Base-by-base conservation (phyloP, 164 flowering plant species). In the Piper betle region DNA sequence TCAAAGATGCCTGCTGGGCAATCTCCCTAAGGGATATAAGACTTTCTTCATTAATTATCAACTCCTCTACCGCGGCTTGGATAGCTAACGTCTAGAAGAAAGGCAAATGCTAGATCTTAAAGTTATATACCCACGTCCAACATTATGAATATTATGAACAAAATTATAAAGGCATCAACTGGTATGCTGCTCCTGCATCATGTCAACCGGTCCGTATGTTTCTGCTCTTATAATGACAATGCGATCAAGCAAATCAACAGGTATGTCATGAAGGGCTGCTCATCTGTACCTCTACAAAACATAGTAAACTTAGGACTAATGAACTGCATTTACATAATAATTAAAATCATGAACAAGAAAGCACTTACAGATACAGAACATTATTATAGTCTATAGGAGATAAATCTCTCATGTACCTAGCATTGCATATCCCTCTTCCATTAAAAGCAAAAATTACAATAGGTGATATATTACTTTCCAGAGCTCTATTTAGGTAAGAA, bases 381-480 rank as follows among this genome's bases (percentile, higher is more conserved):
- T 25, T 9, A 37, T 15, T 4, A 20, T 6, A 37, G 4, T 37
- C 3, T 13, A 39, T 59, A 63, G 40, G 55, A 37, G 37, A 18
- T 17, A 13, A 61, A 15, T n/a, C 13, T 12, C 33, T 6, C 72
- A 25, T 25, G 19, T 81, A 91, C 95, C 98, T 81, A 37, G 88
- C 91, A 68, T 77, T 88, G 68, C 99, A 88, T 63, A 90, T 81
- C 62, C 99, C 97, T 69, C 99, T 25, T 25, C 2, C 83, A 70
- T 93, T 93, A 57, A 96, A 90, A 20, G 97, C 96, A 79, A 93
- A 85, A 52, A 93, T 88, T 40, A 93, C 97, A 33, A 93, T 90
- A 25, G 99, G 97, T 37, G 97, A 83, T 38, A 90, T 64, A 2
- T 94, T 84, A 75, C 97, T 87, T 75, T 93, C 99, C 61, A 93